Evolutionary conservation across 2,329 filamentous ascomycete species (phyloP).

Genomic region (Penicillium vulpinum): DNA sequence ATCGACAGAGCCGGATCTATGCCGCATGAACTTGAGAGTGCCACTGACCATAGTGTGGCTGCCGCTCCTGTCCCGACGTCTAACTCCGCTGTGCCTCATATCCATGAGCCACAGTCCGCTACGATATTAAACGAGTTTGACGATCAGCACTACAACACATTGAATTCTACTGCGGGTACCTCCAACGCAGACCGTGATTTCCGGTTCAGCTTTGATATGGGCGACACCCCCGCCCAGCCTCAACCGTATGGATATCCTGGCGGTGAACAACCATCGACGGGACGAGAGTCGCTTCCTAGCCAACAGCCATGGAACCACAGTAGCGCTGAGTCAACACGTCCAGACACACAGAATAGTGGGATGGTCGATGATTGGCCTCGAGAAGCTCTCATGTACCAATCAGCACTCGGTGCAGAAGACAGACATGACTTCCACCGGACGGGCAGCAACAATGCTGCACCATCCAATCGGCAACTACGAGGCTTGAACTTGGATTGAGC

Average conservation of each 20-base stretch:
- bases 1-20: conserved; percentile 7
- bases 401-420: conserved; percentile 24
- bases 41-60: conserved; percentile 16
- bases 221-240: conserved; percentile 12
- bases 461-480: conserved; percentile 27
- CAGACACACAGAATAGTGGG: conserved; percentile 26
- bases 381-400: conserved; percentile 44
- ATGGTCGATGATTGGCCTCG: conserved; percentile 41
- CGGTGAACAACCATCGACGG: conserved; percentile 12
- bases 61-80: conserved; percentile 20
- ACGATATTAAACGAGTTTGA: conserved; percentile 19
- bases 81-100: conserved; percentile 21
- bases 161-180: neutral
- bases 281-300: conserved; percentile 33
- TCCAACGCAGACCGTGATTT: conserved; percentile 23
- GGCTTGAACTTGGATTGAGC: conserved; percentile 8
- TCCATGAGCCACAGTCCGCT: conserved; percentile 24
- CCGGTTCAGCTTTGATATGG: conserved; percentile 36
- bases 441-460: conserved; percentile 24
- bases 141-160: conserved; percentile 16
- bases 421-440: conserved; percentile 20
- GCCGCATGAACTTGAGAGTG: conserved; percentile 21
- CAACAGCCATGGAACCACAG: conserved; percentile 29
- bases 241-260: conserved; percentile 6
- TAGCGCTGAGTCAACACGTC: conserved; percentile 16